phyloP scores from a whole-genome alignment of 306 rosid genomes.

The Senna tora region DNA sequence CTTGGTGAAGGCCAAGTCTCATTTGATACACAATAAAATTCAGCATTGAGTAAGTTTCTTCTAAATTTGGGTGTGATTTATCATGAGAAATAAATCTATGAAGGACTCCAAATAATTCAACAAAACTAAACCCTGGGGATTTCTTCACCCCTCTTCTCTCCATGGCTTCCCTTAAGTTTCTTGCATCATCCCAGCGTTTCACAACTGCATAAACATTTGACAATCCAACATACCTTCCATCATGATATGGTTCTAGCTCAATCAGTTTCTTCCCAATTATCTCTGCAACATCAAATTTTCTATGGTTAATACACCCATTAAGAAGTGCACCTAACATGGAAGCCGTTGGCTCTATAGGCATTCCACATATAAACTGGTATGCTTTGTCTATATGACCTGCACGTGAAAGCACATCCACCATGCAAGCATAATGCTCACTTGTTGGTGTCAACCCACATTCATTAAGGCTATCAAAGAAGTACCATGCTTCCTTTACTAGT shows the following conservation, averaged over 20 bases:
- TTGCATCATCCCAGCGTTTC: slow-evolving; percentile 76
- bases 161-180: slow-evolving; percentile 72
- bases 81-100: slow-evolving; percentile 80
- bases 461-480: slow-evolving; percentile 61
- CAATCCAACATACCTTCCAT: slow-evolving; percentile 78
- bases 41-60: slow-evolving; percentile 63
- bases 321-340: slow-evolving; percentile 80
- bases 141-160: slow-evolving; percentile 78
- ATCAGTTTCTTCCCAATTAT: slow-evolving; percentile 73
- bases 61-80: slow-evolving; percentile 59
- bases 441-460: slow-evolving; percentile 56
- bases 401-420: slow-evolving; percentile 79
- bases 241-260: slow-evolving; percentile 74
- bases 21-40: slow-evolving; percentile 59
- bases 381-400: slow-evolving; percentile 67
- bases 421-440: slow-evolving; percentile 74
- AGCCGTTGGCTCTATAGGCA: slow-evolving; percentile 66
- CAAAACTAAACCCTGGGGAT: slow-evolving; percentile 69
- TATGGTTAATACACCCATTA: slow-evolving; percentile 69
- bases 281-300: slow-evolving; percentile 68
- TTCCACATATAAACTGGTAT: slow-evolving; percentile 63
- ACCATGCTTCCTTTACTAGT: slow-evolving; percentile 70
- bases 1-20: slow-evolving; percentile 47
- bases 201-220: slow-evolving; percentile 67
- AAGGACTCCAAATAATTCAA: slow-evolving; percentile 63